Conservation (phyloP, 2,329 filamentous ascomycete genomes). For the Aspergillus versicolor region DNA sequence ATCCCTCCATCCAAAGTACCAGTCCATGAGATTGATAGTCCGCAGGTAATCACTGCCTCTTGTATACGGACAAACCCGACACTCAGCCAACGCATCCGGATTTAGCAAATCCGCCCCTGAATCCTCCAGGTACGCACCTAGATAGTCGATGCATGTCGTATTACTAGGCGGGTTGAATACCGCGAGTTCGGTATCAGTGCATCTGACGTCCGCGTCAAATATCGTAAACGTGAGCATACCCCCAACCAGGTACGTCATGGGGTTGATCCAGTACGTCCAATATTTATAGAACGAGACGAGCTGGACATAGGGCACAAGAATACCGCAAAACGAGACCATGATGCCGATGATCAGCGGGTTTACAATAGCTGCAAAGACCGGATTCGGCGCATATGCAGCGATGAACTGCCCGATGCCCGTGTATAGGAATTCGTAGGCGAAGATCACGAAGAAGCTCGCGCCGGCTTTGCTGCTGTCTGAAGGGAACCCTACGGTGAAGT, state of each 20-base stretch:
- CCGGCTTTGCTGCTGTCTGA: not conserved
- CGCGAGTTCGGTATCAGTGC: constrained; percentile 51
- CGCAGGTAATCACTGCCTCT: too few relatives aligned
- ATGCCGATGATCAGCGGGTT: constrained; percentile 75
- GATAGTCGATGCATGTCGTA: too few relatives aligned
- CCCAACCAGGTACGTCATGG: constrained; percentile 63
- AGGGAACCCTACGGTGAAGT: constrained; percentile 33
- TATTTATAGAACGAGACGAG: constrained; percentile 69
- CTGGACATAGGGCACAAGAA: constrained; percentile 63
- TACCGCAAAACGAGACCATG: constrained; percentile 69
- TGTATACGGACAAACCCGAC: too few relatives aligned
- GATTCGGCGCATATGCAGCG: constrained; percentile 66
- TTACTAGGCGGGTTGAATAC: constrained; percentile 35
- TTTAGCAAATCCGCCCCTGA: too few relatives aligned
- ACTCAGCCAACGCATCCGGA: too few relatives aligned
- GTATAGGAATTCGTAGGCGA: too few relatives aligned
- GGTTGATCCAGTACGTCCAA: constrained; percentile 62
- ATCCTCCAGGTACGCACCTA: too few relatives aligned
- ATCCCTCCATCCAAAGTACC: constrained; percentile 16
- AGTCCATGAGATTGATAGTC: constrained; percentile 6
- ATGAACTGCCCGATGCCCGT: constrained; percentile 71
- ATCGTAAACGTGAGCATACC: constrained; percentile 54
- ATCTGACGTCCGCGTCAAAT: constrained; percentile 50
- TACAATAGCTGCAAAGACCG: constrained; percentile 69
- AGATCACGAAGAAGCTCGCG: constrained; percentile 67